Evolutionary conservation across 2,329 filamentous ascomycete genomes (phyloP).

Genomic region (Dryadomyces quercus-mongolicae): DNA sequence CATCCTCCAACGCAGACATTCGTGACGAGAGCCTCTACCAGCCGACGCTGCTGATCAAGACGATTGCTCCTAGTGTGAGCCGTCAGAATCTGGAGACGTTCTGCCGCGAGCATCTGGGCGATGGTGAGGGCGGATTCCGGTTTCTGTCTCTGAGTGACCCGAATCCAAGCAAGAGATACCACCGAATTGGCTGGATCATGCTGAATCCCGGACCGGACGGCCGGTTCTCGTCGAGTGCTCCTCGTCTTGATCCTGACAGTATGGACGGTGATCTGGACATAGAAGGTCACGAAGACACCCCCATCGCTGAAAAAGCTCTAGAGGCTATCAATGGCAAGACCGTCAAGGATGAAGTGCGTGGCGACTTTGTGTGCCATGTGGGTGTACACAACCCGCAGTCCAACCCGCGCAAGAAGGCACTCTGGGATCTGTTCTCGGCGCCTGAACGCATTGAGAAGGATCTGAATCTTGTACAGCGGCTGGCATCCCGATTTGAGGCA

Average conservation of each 20-base stretch:
- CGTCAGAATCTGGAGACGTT: slow-evolving; percentile 88
- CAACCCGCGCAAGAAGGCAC: slow-evolving; percentile 80
- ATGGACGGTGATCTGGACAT: slow-evolving; percentile 42
- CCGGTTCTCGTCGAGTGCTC: neutral
- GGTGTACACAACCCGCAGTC: slow-evolving; percentile 85
- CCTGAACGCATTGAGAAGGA: slow-evolving; percentile 91
- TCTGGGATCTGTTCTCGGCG: slow-evolving; percentile 93
- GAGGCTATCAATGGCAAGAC: slow-evolving; percentile 97
- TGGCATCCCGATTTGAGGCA: slow-evolving; percentile 74
- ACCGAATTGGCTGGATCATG: slow-evolving; percentile 98
- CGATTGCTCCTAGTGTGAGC: slow-evolving; percentile 90
- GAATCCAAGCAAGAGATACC: slow-evolving; percentile 92
- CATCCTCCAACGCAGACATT: slow-evolving; percentile 71
- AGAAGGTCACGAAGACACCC: slow-evolving; percentile 36
- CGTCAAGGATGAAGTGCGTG: slow-evolving; percentile 84
- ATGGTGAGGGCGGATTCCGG: slow-evolving; percentile 83
- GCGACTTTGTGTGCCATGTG: slow-evolving; percentile 95
- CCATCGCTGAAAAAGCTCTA: slow-evolving; percentile 72
- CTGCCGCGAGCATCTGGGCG: slow-evolving; percentile 86
- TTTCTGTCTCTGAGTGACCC: slow-evolving; percentile 94
- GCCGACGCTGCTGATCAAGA: slow-evolving; percentile 94
- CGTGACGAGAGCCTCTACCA: slow-evolving; percentile 80
- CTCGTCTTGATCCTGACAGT: slow-evolving; percentile 39
- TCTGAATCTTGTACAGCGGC: slow-evolving; percentile 65
- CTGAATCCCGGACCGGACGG: slow-evolving; percentile 66